Conservation (phyloP, 2,329 filamentous ascomycete species). For the Scedosporium dehoogii region DNA sequence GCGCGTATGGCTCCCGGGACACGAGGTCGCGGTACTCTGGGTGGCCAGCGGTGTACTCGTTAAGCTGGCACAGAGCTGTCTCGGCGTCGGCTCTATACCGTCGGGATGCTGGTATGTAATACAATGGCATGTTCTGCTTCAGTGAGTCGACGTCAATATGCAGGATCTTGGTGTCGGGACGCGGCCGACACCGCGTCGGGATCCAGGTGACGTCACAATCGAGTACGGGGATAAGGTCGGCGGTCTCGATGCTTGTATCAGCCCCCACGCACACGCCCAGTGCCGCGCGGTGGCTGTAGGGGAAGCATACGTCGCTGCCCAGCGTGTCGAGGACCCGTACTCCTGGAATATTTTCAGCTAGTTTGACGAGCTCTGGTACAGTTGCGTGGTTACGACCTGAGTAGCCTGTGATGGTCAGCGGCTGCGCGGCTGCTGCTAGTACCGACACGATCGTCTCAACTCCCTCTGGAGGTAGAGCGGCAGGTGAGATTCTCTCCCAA, state of each 20-base stretch:
- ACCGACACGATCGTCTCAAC: constrained; percentile 51
- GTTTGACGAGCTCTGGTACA: constrained; percentile 50
- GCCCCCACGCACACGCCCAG: constrained; percentile 64
- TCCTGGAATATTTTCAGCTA: constrained; percentile 59
- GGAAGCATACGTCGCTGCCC: constrained; percentile 75
- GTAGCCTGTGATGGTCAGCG: constrained; percentile 63
- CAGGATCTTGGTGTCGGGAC: constrained; percentile 42
- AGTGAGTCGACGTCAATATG: constrained; percentile 58
- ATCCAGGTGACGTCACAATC: constrained; percentile 95
- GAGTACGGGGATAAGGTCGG: constrained; percentile 76
- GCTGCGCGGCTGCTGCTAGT: constrained; percentile 52
- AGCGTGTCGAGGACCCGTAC: constrained; percentile 66
- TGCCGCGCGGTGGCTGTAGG: constrained; percentile 57
- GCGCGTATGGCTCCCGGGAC: no score
- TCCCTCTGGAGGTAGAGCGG: constrained; percentile 43
- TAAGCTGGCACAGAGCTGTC: no score
- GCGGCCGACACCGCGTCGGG: constrained; percentile 57
- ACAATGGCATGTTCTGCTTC: constrained; percentile 64
- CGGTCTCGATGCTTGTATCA: constrained; percentile 62
- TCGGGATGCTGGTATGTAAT: constrained; percentile 56
- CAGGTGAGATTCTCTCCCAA: constrained; percentile 63
- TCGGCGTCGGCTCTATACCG: constrained; percentile 56
- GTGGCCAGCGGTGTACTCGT: constrained; percentile 31
- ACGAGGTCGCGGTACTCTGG: constrained; percentile 9
- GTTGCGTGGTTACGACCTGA: constrained; percentile 57